Conservation (phyloP, 169 alveolate genomes). For the Eimeria brunetti region DNA sequence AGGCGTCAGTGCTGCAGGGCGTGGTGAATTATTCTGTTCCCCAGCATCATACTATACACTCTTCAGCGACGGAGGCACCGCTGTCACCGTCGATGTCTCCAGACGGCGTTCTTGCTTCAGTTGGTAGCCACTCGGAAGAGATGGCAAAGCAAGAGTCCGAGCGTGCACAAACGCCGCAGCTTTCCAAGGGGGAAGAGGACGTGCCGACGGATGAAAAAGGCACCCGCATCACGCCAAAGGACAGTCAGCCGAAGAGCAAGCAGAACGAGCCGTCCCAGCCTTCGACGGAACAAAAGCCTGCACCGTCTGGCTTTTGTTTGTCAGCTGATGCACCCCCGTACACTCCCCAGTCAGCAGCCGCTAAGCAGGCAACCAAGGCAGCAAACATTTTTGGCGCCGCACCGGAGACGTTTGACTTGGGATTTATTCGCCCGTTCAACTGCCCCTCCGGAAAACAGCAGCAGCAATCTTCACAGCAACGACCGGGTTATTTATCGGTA, state of each 20-base stretch:
- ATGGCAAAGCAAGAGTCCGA: not conserved
- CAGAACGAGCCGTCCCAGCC: not conserved
- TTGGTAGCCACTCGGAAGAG: slow-evolving; percentile 12
- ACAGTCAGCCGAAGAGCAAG: slow-evolving; percentile 33
- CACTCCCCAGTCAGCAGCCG: slow-evolving; percentile 56
- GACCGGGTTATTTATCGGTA: not conserved
- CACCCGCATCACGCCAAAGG: slow-evolving; percentile 56
- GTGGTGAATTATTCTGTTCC: slow-evolving; percentile 15
- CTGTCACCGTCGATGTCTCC: slow-evolving; percentile 27
- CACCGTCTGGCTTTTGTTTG: slow-evolving; percentile 3
- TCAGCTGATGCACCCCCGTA: slow-evolving; percentile 68
- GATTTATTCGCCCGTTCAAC: not conserved
- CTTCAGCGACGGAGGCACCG: slow-evolving; percentile 64
- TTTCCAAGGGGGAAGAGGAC: not conserved
- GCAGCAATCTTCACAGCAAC: not conserved
- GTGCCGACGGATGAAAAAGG: not conserved
- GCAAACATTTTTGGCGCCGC: not conserved
- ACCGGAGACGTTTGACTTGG: slow-evolving; percentile 17
- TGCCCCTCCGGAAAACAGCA: not conserved
- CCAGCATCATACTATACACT: slow-evolving; percentile 1
- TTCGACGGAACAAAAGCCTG: not conserved
- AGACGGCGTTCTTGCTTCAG: not conserved
- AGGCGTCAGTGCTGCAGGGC: not conserved
- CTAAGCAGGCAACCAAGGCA: slow-evolving; percentile 46
- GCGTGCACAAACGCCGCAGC: not conserved